Evolutionary conservation across 192 early-diverging fungal genomes (phyloP).

Genomic region (Coemansia interrupta): DNA sequence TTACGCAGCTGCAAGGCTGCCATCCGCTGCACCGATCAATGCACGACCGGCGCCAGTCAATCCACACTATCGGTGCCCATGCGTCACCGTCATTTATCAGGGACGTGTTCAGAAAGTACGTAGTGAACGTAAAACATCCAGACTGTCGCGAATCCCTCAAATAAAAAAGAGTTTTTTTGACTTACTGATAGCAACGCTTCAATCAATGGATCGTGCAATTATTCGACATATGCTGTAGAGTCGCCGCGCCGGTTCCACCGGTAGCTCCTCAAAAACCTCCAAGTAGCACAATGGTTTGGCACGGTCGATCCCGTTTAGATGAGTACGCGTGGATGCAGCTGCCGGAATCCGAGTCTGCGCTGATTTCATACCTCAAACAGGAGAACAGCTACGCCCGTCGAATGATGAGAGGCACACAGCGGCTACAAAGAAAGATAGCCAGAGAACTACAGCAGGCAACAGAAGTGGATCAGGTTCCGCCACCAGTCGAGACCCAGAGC

Average conservation of each 20-base stretch:
- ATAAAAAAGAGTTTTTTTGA: too few species aligned
- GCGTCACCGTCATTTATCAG: neutral
- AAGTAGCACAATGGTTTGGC: slow-evolving; percentile 15
- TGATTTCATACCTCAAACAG: slow-evolving; percentile 23
- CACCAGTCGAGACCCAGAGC: slow-evolving; percentile 40
- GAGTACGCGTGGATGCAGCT: slow-evolving; percentile 50
- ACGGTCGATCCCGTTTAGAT: slow-evolving; percentile 28
- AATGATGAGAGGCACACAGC: slow-evolving; percentile 10
- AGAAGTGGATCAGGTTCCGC: slow-evolving; percentile 34
- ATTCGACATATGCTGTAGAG: neutral
- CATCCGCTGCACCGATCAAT: too few species aligned
- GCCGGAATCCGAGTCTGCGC: slow-evolving; percentile 10
- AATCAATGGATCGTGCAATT: too few species aligned
- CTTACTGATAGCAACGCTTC: too few species aligned
- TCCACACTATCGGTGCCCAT: neutral
- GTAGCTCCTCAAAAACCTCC: neutral
- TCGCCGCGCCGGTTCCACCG: neutral
- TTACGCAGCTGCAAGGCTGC: too few species aligned
- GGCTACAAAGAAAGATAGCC: slow-evolving; percentile 29
- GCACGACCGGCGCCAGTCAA: neutral
- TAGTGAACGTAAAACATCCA: neutral
- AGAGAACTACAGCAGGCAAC: slow-evolving; percentile 36
- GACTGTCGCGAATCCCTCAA: neutral
- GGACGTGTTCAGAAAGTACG: neutral
- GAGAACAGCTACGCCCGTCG: slow-evolving; percentile 35